These are phyloP conservation scores for Fomitiporia mediterranea DNA, from an alignment of 1,284 basidiomycete genomes.

Conservation along the genomic window DNA sequence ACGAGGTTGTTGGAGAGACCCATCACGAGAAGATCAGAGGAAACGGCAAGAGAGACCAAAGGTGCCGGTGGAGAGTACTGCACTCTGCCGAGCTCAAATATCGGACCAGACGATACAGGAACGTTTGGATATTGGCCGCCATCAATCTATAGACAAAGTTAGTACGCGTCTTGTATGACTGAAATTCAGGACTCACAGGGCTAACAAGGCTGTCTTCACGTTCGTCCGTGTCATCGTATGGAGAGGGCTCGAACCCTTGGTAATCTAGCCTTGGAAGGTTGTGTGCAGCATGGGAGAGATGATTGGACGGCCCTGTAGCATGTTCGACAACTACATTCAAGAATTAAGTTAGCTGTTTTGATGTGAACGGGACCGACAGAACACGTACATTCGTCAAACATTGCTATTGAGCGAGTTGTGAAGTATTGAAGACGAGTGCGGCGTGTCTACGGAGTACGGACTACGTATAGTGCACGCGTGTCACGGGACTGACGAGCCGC, in stretches of 20 bases:
- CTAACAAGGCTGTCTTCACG: slow-evolving; percentile 33
- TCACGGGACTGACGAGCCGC: not conserved
- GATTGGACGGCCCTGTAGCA: slow-evolving; percentile 47
- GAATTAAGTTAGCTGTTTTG: slow-evolving; percentile 1
- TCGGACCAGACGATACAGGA: slow-evolving; percentile 43
- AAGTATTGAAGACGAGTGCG: not conserved
- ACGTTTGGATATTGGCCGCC: slow-evolving; percentile 35
- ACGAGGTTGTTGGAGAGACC: slow-evolving; percentile 73
- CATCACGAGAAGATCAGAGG: slow-evolving; percentile 84
- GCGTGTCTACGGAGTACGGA: not conserved
- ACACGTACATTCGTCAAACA: slow-evolving; percentile 81
- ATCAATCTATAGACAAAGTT: slow-evolving; percentile 25
- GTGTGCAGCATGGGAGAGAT: slow-evolving; percentile 34
- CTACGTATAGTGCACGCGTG: not conserved
- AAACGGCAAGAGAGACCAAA: slow-evolving; percentile 74
- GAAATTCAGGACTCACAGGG: slow-evolving; percentile 34
- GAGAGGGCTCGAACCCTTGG: slow-evolving; percentile 81
- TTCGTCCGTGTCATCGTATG: slow-evolving; percentile 48
- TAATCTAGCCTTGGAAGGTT: slow-evolving; percentile 64
- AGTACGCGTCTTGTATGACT: not conserved
- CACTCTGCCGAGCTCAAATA: slow-evolving; percentile 83
- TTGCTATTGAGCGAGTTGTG: slow-evolving; percentile 28
- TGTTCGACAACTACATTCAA: slow-evolving; percentile 74
- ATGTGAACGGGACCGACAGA: slow-evolving; percentile 3
- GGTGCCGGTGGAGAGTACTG: slow-evolving; percentile 85